Evolutionary conservation across 176 grass and related monocot species (phyloP).

Genomic region (Thinopyrum elongatum): DNA sequence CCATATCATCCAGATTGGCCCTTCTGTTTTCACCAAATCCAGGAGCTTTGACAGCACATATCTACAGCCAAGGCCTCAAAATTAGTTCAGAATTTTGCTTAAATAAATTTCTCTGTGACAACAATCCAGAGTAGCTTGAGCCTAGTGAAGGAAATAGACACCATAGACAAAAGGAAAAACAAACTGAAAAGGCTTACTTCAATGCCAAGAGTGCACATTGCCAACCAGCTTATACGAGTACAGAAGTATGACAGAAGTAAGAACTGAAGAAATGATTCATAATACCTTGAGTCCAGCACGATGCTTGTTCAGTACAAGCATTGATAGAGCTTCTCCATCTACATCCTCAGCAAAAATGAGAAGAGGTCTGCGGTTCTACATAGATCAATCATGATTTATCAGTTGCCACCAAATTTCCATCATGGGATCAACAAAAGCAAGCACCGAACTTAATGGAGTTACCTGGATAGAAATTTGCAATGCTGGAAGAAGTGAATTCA

Average conservation of each 20-base stretch:
- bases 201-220: background rate
- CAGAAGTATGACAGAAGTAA: slow-evolving; percentile 6
- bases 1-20: slow-evolving; percentile 88
- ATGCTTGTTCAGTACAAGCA: slow-evolving; percentile 88
- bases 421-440: background rate
- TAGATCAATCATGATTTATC: slow-evolving; percentile 29
- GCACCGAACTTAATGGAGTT: background rate
- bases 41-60: slow-evolving; percentile 95
- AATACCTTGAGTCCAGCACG: slow-evolving; percentile 79
- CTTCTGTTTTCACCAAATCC: slow-evolving; percentile 97
- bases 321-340: slow-evolving; percentile 76
- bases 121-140: background rate
- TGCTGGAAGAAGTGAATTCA: slow-evolving; percentile 71
- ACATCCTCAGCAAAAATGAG: slow-evolving; percentile 89
- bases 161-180: background rate
- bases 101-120: slow-evolving; percentile 17
- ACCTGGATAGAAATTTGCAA: slow-evolving; percentile 84
- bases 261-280: slow-evolving; percentile 4
- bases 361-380: slow-evolving; percentile 66
- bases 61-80: slow-evolving; percentile 38
- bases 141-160: background rate
- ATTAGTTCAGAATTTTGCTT: slow-evolving; percentile 28
- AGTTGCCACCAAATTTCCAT: slow-evolving; percentile 24
- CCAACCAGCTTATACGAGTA: background rate
- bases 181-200: background rate